Conservation (phyloP, 768 basidiomycete genomes). For the Termitomyces sp. region DNA sequence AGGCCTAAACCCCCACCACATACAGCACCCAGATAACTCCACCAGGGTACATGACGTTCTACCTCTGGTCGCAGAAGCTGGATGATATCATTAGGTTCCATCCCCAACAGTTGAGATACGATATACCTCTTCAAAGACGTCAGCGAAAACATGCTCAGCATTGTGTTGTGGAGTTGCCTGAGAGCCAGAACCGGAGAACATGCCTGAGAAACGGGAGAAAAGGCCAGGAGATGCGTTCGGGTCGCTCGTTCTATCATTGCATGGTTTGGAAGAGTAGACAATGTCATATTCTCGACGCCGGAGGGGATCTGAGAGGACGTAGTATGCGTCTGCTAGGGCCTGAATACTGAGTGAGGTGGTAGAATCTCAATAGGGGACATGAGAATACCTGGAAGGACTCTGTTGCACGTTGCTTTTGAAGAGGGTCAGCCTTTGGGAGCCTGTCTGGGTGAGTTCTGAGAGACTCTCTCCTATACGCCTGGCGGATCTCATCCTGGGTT, state of each 20-base stretch:
- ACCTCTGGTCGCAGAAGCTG: conserved; percentile 82
- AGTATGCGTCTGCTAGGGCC: conserved; percentile 93
- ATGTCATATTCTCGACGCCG: conserved; percentile 69
- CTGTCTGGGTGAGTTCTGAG: conserved; percentile 90
- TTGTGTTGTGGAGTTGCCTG: conserved; percentile 49
- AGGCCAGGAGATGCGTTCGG: conserved; percentile 68
- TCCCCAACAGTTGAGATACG: not conserved
- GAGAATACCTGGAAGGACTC: conserved; percentile 72
- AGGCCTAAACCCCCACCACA: conserved; percentile 65
- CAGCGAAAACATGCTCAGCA: conserved; percentile 77
- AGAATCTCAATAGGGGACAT: conserved; percentile 1
- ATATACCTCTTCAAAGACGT: conserved; percentile 87
- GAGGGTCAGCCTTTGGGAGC: conserved; percentile 58
- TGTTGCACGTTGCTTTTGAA: conserved; percentile 71
- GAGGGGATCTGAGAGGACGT: conserved; percentile 77
- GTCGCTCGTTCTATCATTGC: conserved; percentile 49
- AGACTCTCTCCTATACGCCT: conserved; percentile 78
- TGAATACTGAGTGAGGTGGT: conserved; percentile 18
- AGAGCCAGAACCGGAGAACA: conserved; percentile 43
- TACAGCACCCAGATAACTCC: conserved; percentile 69
- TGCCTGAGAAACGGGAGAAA: conserved; percentile 69
- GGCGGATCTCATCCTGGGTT: conserved; percentile 63
- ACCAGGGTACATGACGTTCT: conserved; percentile 61
- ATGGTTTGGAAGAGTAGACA: conserved; percentile 50
- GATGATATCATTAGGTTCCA: not conserved